Base-by-base conservation (phyloP, 306 rosid genomes). In the Elaeagnus macrophylla region DNA sequence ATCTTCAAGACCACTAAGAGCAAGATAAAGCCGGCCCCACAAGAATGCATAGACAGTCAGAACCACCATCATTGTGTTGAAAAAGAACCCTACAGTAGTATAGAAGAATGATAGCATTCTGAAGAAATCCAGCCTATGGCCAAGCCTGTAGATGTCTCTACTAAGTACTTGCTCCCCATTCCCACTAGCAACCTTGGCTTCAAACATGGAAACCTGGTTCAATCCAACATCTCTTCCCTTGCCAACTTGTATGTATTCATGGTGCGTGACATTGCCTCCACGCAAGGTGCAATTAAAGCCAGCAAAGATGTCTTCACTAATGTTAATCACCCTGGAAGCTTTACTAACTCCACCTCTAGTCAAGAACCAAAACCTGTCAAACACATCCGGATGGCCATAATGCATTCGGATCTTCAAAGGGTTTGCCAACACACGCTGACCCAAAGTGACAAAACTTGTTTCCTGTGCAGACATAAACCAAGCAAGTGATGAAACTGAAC, bases 391-490 rank as follows among this genome's bases (percentile, higher is more conserved):
- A 63, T 89, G 97, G 56, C 97, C 97, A 73, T 89, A 89, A 77
- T 89, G 97, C 95, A 85, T 76, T 68, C 97, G 54, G 60, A 89
- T 56, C 71, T 89, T 89, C 74, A 89, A 71, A 20, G 97, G 93
- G 50, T 85, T 82, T 15, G 95, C 95, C 66, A 89, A 47, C 61
- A 89, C 97, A 53, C 97, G 80, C 69, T 85, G 97, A 15, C 95
- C 95, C 60, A 85, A 79, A 13, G 97, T 89, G 68, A 89, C 97
- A 75, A 89, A 89, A 63, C 97, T 85, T 2, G 89, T 67, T 79
- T 89, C 95, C 56, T 89, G 97, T 68, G 93, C 89, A 16, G 97
- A 89, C 97, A 89, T 89, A 70, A 89, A 89, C 95, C 89, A 78
- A 18, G 97, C 97, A 61, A 89, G 89, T 56, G 97, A 89, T 15